Conservation (phyloP, 2,329 filamentous ascomycete genomes). For the Colletotrichum filicis region DNA sequence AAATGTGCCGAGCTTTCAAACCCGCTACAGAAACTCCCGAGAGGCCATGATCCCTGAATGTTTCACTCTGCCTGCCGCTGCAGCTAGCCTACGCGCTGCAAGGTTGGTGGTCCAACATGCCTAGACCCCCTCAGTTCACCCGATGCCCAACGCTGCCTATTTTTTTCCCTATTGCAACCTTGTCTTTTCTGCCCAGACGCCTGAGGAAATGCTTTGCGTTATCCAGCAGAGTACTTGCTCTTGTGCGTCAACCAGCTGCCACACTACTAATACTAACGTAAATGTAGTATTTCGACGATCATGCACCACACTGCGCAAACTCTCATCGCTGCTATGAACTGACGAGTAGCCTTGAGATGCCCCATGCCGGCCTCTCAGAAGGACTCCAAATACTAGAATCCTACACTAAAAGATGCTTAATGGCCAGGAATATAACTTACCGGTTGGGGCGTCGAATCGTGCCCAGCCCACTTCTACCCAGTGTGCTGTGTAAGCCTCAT, state of each 20-base stretch:
- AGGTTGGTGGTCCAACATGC: background rate
- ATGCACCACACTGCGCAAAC: background rate
- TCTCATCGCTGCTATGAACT: background rate
- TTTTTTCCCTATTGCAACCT: background rate
- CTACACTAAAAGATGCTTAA: background rate
- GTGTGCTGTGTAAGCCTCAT: background rate
- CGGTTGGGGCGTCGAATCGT: background rate
- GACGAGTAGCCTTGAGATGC: background rate
- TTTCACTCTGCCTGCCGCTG: conserved; percentile 9
- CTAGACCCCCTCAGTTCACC: background rate
- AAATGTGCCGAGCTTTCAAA: background rate
- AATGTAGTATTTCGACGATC: background rate
- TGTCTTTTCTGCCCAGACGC: background rate
- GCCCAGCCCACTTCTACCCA: background rate
- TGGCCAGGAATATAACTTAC: background rate
- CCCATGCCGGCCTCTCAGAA: background rate
- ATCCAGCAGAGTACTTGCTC: background rate
- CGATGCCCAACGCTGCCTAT: background rate
- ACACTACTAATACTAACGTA: background rate
- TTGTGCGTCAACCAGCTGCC: background rate
- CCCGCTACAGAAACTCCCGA: conserved; percentile 8
- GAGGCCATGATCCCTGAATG: conserved; percentile 14
- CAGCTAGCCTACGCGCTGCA: background rate
- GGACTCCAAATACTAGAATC: background rate
- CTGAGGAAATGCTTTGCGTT: background rate